Conservation (phyloP, 257 asterid genomes). For the Solanum virginianum region DNA sequence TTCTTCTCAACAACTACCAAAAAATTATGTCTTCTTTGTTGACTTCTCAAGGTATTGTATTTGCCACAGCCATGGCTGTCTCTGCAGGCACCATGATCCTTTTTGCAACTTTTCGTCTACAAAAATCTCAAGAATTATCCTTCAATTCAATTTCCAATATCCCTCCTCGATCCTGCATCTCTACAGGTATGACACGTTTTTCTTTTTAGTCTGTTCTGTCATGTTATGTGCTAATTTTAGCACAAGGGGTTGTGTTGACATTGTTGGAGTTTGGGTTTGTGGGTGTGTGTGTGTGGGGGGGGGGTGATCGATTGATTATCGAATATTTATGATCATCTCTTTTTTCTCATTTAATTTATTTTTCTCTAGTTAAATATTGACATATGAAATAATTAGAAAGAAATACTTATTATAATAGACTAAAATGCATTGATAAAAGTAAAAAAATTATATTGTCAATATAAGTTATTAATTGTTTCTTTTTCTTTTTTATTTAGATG, state of each 20-base stretch:
- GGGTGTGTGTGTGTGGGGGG: too few species aligned
- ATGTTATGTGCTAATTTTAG: neutral
- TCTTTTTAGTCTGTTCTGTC: neutral
- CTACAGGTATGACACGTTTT: constrained; percentile 19
- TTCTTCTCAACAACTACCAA: neutral
- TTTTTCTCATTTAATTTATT: too few species aligned
- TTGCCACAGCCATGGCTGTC: constrained; percentile 87
- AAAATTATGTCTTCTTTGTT: constrained; percentile 17
- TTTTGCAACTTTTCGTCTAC: constrained; percentile 46
- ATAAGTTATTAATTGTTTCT: neutral
- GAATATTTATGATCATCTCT: too few species aligned
- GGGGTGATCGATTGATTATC: too few species aligned
- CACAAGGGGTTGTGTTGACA: too few species aligned
- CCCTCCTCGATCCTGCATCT: constrained; percentile 33
- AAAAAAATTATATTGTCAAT: neutral
- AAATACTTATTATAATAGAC: too few species aligned
- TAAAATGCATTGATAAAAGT: neutral
- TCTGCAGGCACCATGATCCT: constrained; percentile 66
- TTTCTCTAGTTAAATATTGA: too few species aligned
- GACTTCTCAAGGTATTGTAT: constrained; percentile 50
- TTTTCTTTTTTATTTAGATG: constrained; percentile 13
- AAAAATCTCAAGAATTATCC: constrained; percentile 23
- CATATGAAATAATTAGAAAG: too few species aligned
- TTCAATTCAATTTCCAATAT: constrained; percentile 5
- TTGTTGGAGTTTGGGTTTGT: too few species aligned